Base-by-base conservation (phyloP, 306 rosid species). In the Lagenaria siceraria region DNA sequence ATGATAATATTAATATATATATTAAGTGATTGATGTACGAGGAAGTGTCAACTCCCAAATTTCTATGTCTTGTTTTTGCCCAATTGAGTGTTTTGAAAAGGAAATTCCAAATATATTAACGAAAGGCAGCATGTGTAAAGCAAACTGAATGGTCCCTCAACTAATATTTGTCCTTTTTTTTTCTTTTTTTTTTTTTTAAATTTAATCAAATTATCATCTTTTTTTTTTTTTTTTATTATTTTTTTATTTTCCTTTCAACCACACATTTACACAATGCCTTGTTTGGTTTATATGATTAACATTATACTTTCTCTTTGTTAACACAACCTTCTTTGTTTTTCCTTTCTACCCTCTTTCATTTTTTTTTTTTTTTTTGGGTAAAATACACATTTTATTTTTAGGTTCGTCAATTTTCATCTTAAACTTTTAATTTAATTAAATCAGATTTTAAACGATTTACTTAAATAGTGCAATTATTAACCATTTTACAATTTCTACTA, bases 1-100 rank as follows among this genome's bases (percentile, higher is more conserved):
- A 46, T 46, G 49, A 43, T 43, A 43, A 5, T 1, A 5, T 0
- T 43, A 46, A 11, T 46, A 3, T 46, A 46, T 46, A 46, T 46
- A 46, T 46, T 6, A 51, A 51, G 55, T 17, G 55, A 84, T 62
- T 58, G 82, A 78, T 27, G 85, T 84, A 84, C 87, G 85, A 84
- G 90, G 93, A 83, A 87, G 89, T 82, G 90, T 87, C 93, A 86
- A 85, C 82, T 80, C 90, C 91, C 87, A 79, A 13, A 86, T 54
- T 88, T 85, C 54, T 72, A 70, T 84, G 82, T 51, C 81, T 83
- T 86, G 83, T 81, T 82, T 84, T 85, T 84, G 78, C 84, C 80
- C 78, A 74, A 33, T 73, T 31, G 78, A 75, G 80, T 80, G 77
- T 75, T 81, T 82, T 64, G 83, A 82, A 89, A 88, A 82, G 81